phyloP scores from a whole-genome alignment of 2,329 filamentous ascomycete species.

The Colletotrichum ledebouriae region DNA sequence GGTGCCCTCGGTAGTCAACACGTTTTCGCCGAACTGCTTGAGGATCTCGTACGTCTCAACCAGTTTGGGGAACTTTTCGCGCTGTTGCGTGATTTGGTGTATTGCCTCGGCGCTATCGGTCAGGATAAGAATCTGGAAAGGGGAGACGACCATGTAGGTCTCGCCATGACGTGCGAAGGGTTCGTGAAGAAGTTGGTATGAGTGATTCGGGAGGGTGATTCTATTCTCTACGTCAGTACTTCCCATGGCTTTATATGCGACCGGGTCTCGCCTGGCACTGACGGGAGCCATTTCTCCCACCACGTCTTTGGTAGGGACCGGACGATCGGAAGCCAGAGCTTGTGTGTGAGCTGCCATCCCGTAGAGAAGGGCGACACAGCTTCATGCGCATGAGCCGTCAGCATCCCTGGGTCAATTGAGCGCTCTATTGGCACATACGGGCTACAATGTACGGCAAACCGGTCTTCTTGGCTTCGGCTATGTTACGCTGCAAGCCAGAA shows the following conservation, averaged over 20 bases:
- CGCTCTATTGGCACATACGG: constrained; percentile 57
- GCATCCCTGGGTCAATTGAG: background rate
- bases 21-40: constrained; percentile 74
- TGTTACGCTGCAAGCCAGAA: constrained; percentile 58
- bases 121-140: constrained; percentile 65
- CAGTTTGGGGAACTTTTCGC: constrained; percentile 80
- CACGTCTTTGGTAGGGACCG: constrained; percentile 65
- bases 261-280: constrained; percentile 48
- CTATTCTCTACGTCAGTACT: constrained; percentile 51
- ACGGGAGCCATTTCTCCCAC: constrained; percentile 73
- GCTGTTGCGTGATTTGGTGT: constrained; percentile 73
- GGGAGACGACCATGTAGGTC: constrained; percentile 74
- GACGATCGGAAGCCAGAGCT: constrained; percentile 68
- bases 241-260: background rate
- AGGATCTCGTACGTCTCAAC: constrained; percentile 70
- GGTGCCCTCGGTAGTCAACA: constrained; percentile 77
- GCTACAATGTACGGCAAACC: constrained; percentile 66
- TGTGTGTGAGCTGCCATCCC: constrained; percentile 68
- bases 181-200: constrained; percentile 67
- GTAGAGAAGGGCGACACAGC: constrained; percentile 64
- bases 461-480: constrained; percentile 63
- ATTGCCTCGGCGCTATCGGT: constrained; percentile 76
- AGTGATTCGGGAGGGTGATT: constrained; percentile 71
- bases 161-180: constrained; percentile 73
- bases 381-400: constrained; percentile 45